Evolutionary conservation across 306 rosid genomes (phyloP), one percentile per base, ranked within the genome.

Genomic region (Casuarina cunninghamiana): DNA sequence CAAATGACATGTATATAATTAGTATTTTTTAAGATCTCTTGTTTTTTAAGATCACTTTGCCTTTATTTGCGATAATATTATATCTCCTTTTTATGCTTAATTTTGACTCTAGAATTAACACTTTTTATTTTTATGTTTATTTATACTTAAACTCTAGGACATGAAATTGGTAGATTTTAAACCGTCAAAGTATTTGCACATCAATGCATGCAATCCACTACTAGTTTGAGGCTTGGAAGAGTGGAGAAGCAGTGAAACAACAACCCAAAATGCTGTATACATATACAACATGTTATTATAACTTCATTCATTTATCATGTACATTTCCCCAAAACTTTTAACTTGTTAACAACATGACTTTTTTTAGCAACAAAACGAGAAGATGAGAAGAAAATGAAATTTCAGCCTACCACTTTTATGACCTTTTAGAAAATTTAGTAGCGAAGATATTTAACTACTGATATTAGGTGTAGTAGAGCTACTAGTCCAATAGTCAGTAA

Each of bases 391-490:
- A 21, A n/a, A 26, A 58, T 19, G 68, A 73, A 54, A 57, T 12
- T 43, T 44, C 37, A 57, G 42, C 54, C 44, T 53, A 48, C 39
- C 65, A 35, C 10, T 17, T 15, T 7, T 57, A 55, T 58, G 42
- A 5, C 21, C 41, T 38, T 38, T 60, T 50, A 53, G 6, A 55
- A 74, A n/a, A 55, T 16, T 55, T 60, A 43, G 12, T 6, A 21
- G 69, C 45, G n/a, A 53, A 42, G 37, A 60, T 10, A 77, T 57
- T 75, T 66, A 84, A 79, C 21, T 65, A 78, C 92, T 86, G 32
- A 70, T 21, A 74, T 57, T 48, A 68, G 90, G 77, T 19, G 89
- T 82, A 39, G 57, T 67, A 73, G 86, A 76, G 53, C 69, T 69
- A 50, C 84, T 87, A 54, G 57, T 80, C 32, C 32, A 26, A 26